Evolutionary conservation across 495 filamentous ascomycete species (phyloP).

Genomic region (Astrothelium subdiscretum): DNA sequence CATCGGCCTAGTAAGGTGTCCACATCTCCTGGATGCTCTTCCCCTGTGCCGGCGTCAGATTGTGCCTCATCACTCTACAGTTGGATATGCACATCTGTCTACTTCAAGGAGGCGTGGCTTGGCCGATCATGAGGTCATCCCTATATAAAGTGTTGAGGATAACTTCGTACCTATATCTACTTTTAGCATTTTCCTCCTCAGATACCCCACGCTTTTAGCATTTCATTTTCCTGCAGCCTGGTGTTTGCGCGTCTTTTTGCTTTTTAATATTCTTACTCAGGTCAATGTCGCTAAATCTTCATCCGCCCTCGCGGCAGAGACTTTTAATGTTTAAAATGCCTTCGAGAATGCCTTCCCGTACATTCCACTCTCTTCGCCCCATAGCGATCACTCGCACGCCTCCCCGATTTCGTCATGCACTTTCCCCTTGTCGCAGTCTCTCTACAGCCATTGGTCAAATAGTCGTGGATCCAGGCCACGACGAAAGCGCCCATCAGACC

Average conservation of each 20-base stretch:
- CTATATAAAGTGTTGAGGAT: background rate
- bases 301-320: background rate
- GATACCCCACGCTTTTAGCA: background rate
- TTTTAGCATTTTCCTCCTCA: background rate
- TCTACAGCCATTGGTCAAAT: background rate
- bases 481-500: slow-evolving; percentile 15
- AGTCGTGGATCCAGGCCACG: background rate
- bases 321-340: background rate
- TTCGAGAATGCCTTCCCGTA: background rate
- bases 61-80: too few species aligned
- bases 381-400: background rate
- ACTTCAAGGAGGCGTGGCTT: background rate
- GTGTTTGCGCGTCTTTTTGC: background rate
- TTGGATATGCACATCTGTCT: background rate
- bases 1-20: too few species aligned
- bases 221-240: background rate
- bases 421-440: background rate
- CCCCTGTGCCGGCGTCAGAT: too few species aligned
- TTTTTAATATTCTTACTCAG: background rate
- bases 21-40: too few species aligned
- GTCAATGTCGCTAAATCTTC: background rate
- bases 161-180: background rate
- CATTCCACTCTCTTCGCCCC: background rate
- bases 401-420: background rate
- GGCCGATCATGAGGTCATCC: background rate